Conservation (phyloP, 441 rosid genomes). For the Eruca vesicaria region DNA sequence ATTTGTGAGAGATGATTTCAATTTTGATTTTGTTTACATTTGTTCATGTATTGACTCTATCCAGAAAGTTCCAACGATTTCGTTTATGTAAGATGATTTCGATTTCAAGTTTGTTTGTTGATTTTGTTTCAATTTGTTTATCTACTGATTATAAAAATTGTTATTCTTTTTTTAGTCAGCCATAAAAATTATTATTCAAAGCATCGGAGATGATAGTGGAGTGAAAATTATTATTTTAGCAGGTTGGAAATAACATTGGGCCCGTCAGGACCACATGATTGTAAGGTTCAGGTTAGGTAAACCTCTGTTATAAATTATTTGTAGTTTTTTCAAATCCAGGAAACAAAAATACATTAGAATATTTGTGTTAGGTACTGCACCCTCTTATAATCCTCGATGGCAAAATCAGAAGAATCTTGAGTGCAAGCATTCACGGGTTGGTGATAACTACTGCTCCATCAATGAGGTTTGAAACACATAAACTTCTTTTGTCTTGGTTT, state of each 20-base stretch:
- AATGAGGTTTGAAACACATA: slow-evolving; percentile 56
- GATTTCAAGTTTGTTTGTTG: neutral
- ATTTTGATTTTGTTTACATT: no score
- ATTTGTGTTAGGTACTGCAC: neutral
- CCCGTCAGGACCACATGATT: no score
- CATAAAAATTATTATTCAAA: neutral
- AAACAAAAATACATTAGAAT: neutral
- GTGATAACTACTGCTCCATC: slow-evolving; percentile 68
- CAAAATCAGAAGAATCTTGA: slow-evolving; percentile 47
- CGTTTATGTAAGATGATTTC: neutral
- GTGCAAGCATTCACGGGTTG: slow-evolving; percentile 75
- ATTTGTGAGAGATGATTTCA: no score
- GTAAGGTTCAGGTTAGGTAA: neutral
- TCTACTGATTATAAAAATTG: no score
- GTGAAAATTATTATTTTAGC: neutral
- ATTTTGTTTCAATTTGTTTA: neutral
- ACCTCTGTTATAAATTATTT: neutral
- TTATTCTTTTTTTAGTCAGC: no score
- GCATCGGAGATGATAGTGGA: neutral
- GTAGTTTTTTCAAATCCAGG: no score
- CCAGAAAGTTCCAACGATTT: no score
- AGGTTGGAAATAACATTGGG: no score
- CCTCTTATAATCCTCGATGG: slow-evolving; percentile 9
- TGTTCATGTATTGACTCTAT: no score
- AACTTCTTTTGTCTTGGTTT: neutral